A percentile compares a stretch with the other conserved stretches of the same genome.
Evolutionary conservation across 257 asterid species (phyloP).

Genomic region (Solanum dulcamara): DNA sequence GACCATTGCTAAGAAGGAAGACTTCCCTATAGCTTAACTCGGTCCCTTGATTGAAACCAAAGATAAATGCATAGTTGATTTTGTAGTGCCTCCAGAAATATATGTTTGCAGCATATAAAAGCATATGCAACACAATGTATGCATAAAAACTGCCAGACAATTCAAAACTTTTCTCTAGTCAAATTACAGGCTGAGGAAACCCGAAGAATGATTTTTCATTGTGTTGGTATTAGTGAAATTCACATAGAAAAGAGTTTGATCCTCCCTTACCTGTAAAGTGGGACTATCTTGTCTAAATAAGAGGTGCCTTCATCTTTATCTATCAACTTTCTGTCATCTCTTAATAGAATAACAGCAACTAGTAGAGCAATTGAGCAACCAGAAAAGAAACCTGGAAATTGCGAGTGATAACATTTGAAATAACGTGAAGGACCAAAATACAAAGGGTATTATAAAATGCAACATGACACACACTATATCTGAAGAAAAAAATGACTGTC

Average conservation of each 20-base stretch:
- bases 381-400: slow-evolving; percentile 59
- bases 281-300: slow-evolving; percentile 50
- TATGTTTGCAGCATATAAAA: slow-evolving; percentile 60
- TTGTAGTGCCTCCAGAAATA: slow-evolving; percentile 77
- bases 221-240: background rate
- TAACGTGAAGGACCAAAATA: background rate
- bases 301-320: slow-evolving; percentile 27
- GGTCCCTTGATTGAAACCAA: slow-evolving; percentile 74
- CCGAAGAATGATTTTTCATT: background rate
- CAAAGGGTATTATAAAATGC: background rate
- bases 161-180: slow-evolving; percentile 4
- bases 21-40: slow-evolving; percentile 70
- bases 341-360: slow-evolving; percentile 45
- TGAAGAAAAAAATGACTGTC: background rate
- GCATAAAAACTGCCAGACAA: slow-evolving; percentile 54
- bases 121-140: slow-evolving; percentile 61
- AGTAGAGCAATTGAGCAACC: slow-evolving; percentile 65
- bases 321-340: slow-evolving; percentile 37
- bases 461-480: background rate
- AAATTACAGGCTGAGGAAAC: background rate
- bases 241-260: background rate
- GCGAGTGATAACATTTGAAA: background rate
- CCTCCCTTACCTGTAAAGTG: slow-evolving; percentile 56
- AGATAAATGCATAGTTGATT: slow-evolving; percentile 79
- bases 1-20: slow-evolving; percentile 65